Evolutionary conservation across 2,329 filamentous ascomycete genomes (phyloP), one percentile per base, ranked within the genome.

Genomic region (Coniosporium tulheliwenetii): DNA sequence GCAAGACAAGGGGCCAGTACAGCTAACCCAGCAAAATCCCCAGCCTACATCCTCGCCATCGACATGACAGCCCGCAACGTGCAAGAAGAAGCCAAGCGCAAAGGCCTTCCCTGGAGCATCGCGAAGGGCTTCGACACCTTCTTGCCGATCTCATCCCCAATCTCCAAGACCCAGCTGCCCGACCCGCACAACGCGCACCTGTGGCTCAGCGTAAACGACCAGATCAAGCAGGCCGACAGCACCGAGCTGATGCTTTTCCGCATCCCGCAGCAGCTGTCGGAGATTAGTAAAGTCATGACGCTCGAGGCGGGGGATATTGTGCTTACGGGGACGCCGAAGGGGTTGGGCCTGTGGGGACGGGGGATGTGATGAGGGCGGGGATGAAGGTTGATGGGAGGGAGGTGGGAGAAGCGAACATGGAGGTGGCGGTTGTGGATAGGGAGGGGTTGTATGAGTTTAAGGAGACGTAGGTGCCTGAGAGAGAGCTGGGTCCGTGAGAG

Each of bases 121-220:
- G 81, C 85, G 50, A 98, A 98, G 69, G 91, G 91, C 37, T 98
- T 96, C 59, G 91, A 98, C 61, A 96, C 91, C 2, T 98, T 98
- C 68, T 71, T 93, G 39, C 91, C 91, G 43, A 73, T 98, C 55
- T 85, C 81, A 59, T 69, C 80, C 47, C 69, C 84, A 41, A 93
- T 98, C 52, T 69, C 77, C 50, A 93, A 93, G 66, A 69, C 74
- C 31, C 70, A 73, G 48, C 85, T 98, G 50, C 74, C 81, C 10
- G 77, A 96, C 63, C 91, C 91, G 30, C 87, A 96, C 59, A 77
- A 89, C 53, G 79, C 85, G 13, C 82, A 93, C 64, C 66, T 98
- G 46, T 93, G 81, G 61, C 73, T 98, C 43, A 79, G 72, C 40
- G 84, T 98, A 55, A 93, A 95, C 61, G 75, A 77, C 47, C 67